phyloP scores from a whole-genome alignment of 2,329 filamentous ascomycete genomes.

The Cladosporium austrohemisphaericum region DNA sequence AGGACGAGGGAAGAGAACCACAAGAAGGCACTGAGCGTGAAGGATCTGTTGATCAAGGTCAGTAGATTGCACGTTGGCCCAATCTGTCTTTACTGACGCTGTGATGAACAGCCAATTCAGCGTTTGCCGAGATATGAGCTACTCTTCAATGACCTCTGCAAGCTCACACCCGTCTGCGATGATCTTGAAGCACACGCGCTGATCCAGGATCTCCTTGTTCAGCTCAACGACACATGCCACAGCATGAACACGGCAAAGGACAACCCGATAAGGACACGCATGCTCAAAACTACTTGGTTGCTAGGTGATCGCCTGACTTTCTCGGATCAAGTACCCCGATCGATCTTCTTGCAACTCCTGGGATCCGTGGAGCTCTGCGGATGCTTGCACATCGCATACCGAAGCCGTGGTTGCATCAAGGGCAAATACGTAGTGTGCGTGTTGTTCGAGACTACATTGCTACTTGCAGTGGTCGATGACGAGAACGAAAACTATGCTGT shows the following conservation, averaged over 20 bases:
- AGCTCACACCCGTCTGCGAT: slow-evolving; percentile 77
- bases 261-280: slow-evolving; percentile 64
- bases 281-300: slow-evolving; percentile 77
- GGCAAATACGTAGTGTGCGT: slow-evolving; percentile 83
- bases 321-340: slow-evolving; percentile 59
- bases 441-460: slow-evolving; percentile 75
- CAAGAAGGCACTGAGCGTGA: slow-evolving; percentile 75
- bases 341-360: slow-evolving; percentile 64
- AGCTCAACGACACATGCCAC: slow-evolving; percentile 68
- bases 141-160: slow-evolving; percentile 77
- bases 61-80: slow-evolving; percentile 16
- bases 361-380: slow-evolving; percentile 81
- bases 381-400: slow-evolving; percentile 77
- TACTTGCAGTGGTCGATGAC: slow-evolving; percentile 67
- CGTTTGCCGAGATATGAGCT: slow-evolving; percentile 87
- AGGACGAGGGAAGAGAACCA: slow-evolving; percentile 59
- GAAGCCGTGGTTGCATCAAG: slow-evolving; percentile 59
- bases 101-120: slow-evolving; percentile 71
- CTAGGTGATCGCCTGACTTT: slow-evolving; percentile 79
- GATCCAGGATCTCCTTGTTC: slow-evolving; percentile 68
- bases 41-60: slow-evolving; percentile 88
- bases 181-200: slow-evolving; percentile 79
- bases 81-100: slow-evolving; percentile 1
- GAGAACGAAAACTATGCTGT: slow-evolving; percentile 67
- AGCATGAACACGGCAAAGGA: slow-evolving; percentile 84